Conservation (phyloP, 1,284 basidiomycete species). For the Ceratobasidium sp. region DNA sequence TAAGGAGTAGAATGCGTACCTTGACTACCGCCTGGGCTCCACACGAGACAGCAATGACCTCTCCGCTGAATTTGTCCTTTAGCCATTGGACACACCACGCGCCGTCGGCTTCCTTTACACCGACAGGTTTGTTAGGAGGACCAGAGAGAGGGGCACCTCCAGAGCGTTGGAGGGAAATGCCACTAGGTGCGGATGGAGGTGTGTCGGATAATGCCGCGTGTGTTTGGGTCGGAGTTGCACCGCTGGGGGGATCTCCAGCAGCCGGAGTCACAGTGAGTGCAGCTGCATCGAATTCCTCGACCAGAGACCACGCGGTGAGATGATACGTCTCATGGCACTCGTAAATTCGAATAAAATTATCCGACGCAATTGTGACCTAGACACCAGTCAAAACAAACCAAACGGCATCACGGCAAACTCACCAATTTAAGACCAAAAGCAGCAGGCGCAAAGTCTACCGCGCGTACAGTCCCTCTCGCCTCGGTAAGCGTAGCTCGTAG, state of each 20-base stretch:
- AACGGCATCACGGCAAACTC: slow-evolving; percentile 47
- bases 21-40: slow-evolving; percentile 78
- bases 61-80: slow-evolving; percentile 92
- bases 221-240: slow-evolving; percentile 74
- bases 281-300: slow-evolving; percentile 78
- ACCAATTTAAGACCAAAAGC: slow-evolving; percentile 87
- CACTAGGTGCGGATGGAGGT: slow-evolving; percentile 57
- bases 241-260: slow-evolving; percentile 43
- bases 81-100: slow-evolving; percentile 95
- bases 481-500: slow-evolving; percentile 74
- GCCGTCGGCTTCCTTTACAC: slow-evolving; percentile 79
- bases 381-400: not conserved
- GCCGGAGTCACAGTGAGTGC: slow-evolving; percentile 43
- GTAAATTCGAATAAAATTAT: slow-evolving; percentile 85
- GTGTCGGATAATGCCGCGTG: slow-evolving; percentile 60
- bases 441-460: slow-evolving; percentile 84
- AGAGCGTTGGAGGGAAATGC: slow-evolving; percentile 53
- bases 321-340: slow-evolving; percentile 78
- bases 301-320: slow-evolving; percentile 82
- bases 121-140: slow-evolving; percentile 46
- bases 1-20: slow-evolving; percentile 52
- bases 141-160: slow-evolving; percentile 5
- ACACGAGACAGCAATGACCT: slow-evolving; percentile 76
- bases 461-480: slow-evolving; percentile 81
- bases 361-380: slow-evolving; percentile 85